Base-by-base conservation (phyloP, 768 basidiomycete genomes). In the Leccinum fibrillosum region DNA sequence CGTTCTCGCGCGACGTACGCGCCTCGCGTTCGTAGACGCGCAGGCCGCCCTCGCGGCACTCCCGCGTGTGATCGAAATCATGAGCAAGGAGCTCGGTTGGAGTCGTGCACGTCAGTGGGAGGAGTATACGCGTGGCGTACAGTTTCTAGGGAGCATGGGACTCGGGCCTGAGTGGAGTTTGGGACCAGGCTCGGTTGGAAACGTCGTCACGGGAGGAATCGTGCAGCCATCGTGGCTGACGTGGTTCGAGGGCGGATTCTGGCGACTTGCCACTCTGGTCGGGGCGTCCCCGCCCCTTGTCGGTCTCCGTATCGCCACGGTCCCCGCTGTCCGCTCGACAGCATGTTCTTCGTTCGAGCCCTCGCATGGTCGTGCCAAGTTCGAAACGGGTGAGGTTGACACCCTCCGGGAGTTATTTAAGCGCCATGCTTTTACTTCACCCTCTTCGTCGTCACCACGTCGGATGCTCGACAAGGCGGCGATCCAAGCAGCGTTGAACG, bases 21-120 rank as follows among this genome's bases (percentile, higher is more conserved):
- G 96, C n/a, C 81, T 99, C 28, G 87, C 91, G 8, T 98, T 98
- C 83, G 85, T 98, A 64, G 94, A 97, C 71, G 89, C 86, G 0
- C 87, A 88, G 57, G 90, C 89, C 1, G 88, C 96, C 0, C 81
- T 95, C 32, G 85, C 88, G 28, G 85, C 89, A 0, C 85, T 99
- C 52, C 94, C 95, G 3, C 81, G 82, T 30, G 88, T 99, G 51
- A 86, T 96, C 60, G 91, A 92, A 57, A 89, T 97, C 72, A 96
- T 98, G 94, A 83, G 84, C 5, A 82, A 82, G 15, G 94, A 98
- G 69, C 81, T 95, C 6, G 77, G 80, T 12, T 99, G 96, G 96
- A 79, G 81, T 59, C 71, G 74, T 26, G 64, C 77, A 15, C 81
- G 86, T 64, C 82, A 85, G 64, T 72, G 76, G 53, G 66, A 74